Conservation (phyloP, 192 early-diverging fungal species). For the Glomus cerebriforme region DNA sequence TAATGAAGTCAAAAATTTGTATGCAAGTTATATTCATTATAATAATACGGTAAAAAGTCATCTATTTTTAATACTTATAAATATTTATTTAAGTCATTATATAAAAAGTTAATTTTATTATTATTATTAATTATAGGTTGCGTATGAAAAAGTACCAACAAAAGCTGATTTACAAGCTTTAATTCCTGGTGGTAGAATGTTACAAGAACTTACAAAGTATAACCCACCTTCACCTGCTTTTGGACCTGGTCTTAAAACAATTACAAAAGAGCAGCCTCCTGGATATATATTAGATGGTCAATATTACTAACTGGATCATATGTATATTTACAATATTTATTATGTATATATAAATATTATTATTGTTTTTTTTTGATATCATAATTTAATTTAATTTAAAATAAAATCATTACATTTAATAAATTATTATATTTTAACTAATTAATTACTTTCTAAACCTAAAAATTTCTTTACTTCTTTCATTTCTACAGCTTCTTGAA, state of each 20-base stretch:
- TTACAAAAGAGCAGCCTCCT: background rate
- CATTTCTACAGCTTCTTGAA: slow-evolving; percentile 24
- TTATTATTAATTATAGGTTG: slow-evolving; percentile 32
- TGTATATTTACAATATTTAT: background rate
- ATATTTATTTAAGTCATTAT: background rate
- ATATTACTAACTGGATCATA: slow-evolving; percentile 5
- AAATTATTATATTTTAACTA: background rate
- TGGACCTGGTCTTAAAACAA: background rate
- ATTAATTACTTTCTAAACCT: slow-evolving; percentile 8
- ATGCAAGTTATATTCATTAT: slow-evolving; percentile 44
- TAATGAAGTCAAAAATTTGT: slow-evolving; percentile 46
- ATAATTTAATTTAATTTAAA: background rate
- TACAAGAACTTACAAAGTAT: slow-evolving; percentile 14
- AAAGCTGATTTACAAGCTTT: slow-evolving; percentile 49
- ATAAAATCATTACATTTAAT: background rate
- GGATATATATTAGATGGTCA: background rate
- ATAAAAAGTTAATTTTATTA: background rate
- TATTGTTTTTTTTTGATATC: background rate
- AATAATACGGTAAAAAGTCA: slow-evolving; percentile 54
- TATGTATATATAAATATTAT: background rate
- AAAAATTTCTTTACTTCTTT: slow-evolving; percentile 27
- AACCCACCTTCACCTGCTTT: slow-evolving; percentile 2
- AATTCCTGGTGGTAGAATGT: slow-evolving; percentile 53
- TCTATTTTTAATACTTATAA: background rate
- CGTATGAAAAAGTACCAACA: slow-evolving; percentile 53